Conservation (phyloP, 305 asterid genomes). For the Salvia sclarea region DNA sequence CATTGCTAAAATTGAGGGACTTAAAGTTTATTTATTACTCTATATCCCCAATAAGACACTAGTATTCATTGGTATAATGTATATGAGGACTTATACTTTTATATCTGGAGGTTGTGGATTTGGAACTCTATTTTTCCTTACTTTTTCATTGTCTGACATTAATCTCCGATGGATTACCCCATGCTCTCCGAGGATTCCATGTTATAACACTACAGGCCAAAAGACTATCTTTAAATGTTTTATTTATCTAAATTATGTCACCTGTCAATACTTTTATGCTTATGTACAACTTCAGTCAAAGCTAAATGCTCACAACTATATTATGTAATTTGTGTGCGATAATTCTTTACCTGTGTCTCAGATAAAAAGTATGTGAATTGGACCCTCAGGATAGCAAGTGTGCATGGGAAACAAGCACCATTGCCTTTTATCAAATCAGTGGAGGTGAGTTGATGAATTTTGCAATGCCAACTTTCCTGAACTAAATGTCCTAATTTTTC, state of each 20-base stretch:
- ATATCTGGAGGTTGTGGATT: slow-evolving; percentile 5
- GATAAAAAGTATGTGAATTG: slow-evolving; percentile 87
- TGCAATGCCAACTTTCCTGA: slow-evolving; percentile 13
- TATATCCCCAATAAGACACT: background rate
- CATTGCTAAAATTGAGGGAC: background rate
- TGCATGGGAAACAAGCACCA: slow-evolving; percentile 87
- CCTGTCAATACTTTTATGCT: slow-evolving; percentile 5
- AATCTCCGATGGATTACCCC: background rate
- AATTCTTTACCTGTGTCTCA: slow-evolving; percentile 39
- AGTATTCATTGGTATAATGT: background rate
- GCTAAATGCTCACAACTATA: background rate
- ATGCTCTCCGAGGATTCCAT: background rate
- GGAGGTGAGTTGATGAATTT: slow-evolving; percentile 51
- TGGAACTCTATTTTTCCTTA: background rate
- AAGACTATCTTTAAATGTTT: background rate
- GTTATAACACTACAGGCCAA: background rate
- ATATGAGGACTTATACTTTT: slow-evolving; percentile 5
- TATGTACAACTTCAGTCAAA: slow-evolving; percentile 1
- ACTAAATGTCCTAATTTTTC: background rate
- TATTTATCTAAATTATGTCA: background rate
- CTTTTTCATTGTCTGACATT: background rate
- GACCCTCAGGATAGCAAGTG: slow-evolving; percentile 79
- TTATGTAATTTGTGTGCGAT: slow-evolving; percentile 20
- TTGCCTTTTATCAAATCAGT: slow-evolving; percentile 77
- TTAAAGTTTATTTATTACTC: background rate